Percentiles rank a stretch among this genome's conserved stretches.
These are phyloP conservation scores for Lyophyllum decastes DNA, from an alignment of 768 basidiomycete species.

Conservation along the genomic window DNA sequence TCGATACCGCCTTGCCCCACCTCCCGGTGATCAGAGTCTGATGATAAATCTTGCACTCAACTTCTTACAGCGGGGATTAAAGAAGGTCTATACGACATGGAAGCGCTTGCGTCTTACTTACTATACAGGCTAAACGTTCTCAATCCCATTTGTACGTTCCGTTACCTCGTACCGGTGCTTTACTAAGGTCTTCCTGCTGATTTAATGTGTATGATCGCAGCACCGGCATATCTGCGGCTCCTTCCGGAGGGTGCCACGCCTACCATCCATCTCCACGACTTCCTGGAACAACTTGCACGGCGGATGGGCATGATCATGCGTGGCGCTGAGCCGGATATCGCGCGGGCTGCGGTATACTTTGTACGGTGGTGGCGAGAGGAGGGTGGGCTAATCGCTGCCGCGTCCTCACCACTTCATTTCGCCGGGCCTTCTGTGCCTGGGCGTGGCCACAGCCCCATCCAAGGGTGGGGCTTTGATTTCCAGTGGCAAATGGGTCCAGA, in stretches of 20 bases:
- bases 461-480: constrained; percentile 86
- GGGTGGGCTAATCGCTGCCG: constrained; percentile 61
- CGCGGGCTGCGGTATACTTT: constrained; percentile 79
- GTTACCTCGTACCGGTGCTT: constrained; percentile 13
- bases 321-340: constrained; percentile 71
- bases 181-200: constrained; percentile 4
- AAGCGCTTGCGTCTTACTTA: constrained; percentile 84
- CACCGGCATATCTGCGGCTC: constrained; percentile 68
- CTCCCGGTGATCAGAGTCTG: constrained; percentile 19
- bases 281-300: constrained; percentile 68
- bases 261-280: constrained; percentile 59
- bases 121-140: constrained; percentile 82
- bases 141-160: constrained; percentile 64
- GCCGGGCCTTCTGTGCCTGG: constrained; percentile 10
- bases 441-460: constrained; percentile 23
- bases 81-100: constrained; percentile 85
- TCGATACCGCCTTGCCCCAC: constrained; percentile 9
- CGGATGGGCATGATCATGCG: constrained; percentile 83
- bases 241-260: constrained; percentile 57
- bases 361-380: constrained; percentile 87
- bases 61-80: constrained; percentile 81
- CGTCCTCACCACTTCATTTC: constrained; percentile 36
- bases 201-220: constrained; percentile 32
- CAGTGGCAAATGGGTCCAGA: constrained; percentile 56
- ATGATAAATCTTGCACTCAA: constrained; percentile 8